Percentiles rank a stretch among this genome's conserved stretches.
These are phyloP conservation scores for Talaromyces proteolyticus DNA, from an alignment of 495 filamentous ascomycete species.

Conservation along the genomic window DNA sequence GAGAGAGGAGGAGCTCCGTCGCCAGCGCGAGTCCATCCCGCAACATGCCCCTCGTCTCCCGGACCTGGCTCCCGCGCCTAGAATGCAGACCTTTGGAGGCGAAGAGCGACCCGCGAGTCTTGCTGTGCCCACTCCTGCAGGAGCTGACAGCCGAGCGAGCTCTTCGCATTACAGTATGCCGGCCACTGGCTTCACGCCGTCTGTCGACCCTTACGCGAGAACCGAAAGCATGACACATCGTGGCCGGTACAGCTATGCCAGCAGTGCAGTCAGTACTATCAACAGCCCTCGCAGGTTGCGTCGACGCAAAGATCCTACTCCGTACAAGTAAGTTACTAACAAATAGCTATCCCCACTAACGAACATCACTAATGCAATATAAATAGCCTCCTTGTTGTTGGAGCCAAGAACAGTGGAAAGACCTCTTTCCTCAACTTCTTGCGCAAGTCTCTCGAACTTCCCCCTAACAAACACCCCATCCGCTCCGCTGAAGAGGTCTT, in stretches of 20 bases:
- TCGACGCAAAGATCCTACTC: constrained; percentile 92
- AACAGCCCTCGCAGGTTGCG: constrained; percentile 91
- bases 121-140: constrained; percentile 54
- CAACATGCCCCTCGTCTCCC: constrained; percentile 76
- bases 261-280: constrained; percentile 83
- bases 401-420: constrained; percentile 85
- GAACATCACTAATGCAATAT: too few species aligned
- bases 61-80: constrained; percentile 58
- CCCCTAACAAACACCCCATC: constrained; percentile 63
- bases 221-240: constrained; percentile 96
- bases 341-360: too few species aligned
- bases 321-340: constrained; percentile 78
- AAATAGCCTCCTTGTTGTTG: constrained; percentile 82
- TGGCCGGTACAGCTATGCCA: constrained; percentile 94
- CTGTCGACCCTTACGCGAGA: constrained; percentile 69
- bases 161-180: constrained; percentile 20
- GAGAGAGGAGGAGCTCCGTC: constrained; percentile 61
- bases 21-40: constrained; percentile 61
- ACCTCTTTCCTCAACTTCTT: constrained; percentile 97
- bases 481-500: constrained; percentile 49
- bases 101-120: constrained; percentile 61
- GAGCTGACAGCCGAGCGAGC: constrained; percentile 30
- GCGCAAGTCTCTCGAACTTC: constrained; percentile 72
- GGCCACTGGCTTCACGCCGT: constrained; percentile 46
- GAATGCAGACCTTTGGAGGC: constrained; percentile 68